Evolutionary conservation across 1,139 yeast species (phyloP), one percentile per base, ranked within the genome.

Genomic region (Candida dubliniensis): DNA sequence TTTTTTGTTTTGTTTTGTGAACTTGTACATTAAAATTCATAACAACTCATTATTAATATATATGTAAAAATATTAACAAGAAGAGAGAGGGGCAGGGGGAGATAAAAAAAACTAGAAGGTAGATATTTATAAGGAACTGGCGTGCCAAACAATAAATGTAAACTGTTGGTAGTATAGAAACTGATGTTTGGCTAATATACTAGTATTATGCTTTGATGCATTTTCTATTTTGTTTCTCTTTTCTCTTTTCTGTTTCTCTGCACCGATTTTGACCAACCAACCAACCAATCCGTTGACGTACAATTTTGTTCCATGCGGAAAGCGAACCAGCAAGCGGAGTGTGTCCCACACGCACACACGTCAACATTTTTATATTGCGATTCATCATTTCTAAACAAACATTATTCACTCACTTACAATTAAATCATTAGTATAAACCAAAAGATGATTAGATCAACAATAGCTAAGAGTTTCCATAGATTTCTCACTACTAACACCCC

Each of bases 381-480:
- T 18, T 18, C 23, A 18, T 18, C 30, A 27, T 27, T 27, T 10
- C 4, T 10, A 27, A 27, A n/a, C 30, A 27, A 27, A 10, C 11
- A 27, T 10, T 10, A 27, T 27, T 27, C n/a, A 27, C 4, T n/a
- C n/a, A n/a, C 30, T 27, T 3, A 10, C 12, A 27, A 27, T 27
- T 4, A 10, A 3, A 27, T 4, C 7, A 10, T 35, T 25, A 14
- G 9, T 26, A 40, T 14, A 13, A 23, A 42, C 39, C 24, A 30
- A 43, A 43, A 8, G 36, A 43, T 38, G 46, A 34, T 33, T 40
- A 34, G 31, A 45, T 38, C 44, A 38, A 30, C 35, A 11, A 29
- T 38, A 18, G 18, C 35, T 4, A 39, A 43, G 38, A 47, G 50
- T 41, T 40, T 40, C 23, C 29, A 43, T 40, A 47, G 42, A 34